These are phyloP conservation scores for Bruguiera parviflora DNA, from an alignment of 345 rosid species.

Conservation along the genomic window DNA sequence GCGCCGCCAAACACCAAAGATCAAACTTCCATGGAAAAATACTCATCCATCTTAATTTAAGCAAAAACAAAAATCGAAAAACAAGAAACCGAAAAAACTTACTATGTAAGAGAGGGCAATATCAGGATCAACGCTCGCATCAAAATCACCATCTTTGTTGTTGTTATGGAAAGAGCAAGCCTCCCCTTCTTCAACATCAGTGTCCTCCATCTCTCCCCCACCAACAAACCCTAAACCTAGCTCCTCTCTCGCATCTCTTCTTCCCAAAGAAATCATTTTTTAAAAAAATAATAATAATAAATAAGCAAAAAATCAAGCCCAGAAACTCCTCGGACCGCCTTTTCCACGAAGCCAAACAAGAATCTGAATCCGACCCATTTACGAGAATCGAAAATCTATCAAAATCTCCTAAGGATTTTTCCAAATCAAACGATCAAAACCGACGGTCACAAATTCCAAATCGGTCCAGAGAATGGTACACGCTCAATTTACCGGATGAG, in stretches of 20 bases:
- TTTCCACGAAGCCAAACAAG: slow-evolving; percentile 3
- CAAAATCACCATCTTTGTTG: slow-evolving; percentile 31
- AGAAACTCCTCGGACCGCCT: slow-evolving; percentile 2
- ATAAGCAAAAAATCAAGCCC: slow-evolving; percentile 2
- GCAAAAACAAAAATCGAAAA: neutral
- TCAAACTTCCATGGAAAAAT: neutral
- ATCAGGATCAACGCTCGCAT: slow-evolving; percentile 15
- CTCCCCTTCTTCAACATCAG: slow-evolving; percentile 16
- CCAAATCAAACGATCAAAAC: slow-evolving; percentile 28
- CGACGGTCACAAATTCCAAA: slow-evolving; percentile 38
- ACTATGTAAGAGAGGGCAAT: slow-evolving; percentile 26
- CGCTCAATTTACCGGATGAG: neutral
- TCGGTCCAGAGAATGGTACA: neutral
- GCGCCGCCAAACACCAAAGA: slow-evolving; percentile 1
- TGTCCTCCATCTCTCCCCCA: slow-evolving; percentile 5
- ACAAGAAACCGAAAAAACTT: slow-evolving; percentile 1
- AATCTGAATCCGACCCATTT: slow-evolving; percentile 11
- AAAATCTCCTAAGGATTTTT: slow-evolving; percentile 14
- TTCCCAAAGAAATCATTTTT: slow-evolving; percentile 30
- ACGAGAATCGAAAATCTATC: slow-evolving; percentile 29
- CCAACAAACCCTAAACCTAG: slow-evolving; percentile 1
- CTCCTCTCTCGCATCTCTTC: slow-evolving; percentile 31
- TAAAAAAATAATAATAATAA: neutral
- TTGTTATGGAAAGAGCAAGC: neutral
- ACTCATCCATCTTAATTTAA: neutral